These are phyloP conservation scores for Lactarius deliciosus DNA, from an alignment of 768 basidiomycete species.

Conservation along the genomic window DNA sequence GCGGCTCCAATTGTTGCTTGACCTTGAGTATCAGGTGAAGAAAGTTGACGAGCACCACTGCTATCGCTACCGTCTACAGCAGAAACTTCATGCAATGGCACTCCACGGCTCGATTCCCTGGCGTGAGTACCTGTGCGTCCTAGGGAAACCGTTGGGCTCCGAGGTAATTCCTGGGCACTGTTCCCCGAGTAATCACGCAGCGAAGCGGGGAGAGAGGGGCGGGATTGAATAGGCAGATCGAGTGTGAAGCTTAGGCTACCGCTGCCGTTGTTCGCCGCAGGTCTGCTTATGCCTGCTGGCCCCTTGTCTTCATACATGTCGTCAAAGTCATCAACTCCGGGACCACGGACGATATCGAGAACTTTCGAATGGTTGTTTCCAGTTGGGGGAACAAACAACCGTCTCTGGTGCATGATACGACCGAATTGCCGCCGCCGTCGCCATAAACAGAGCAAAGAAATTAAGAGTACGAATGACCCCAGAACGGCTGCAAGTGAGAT, in stretches of 20 bases:
- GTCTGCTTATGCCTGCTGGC: conserved; percentile 12
- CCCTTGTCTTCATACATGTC: conserved; percentile 24
- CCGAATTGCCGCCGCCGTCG: conserved; percentile 44
- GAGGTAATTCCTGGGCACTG: conserved; percentile 29
- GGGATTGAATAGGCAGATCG: conserved; percentile 29
- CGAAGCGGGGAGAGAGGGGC: conserved; percentile 21
- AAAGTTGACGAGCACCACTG: conserved; percentile 3
- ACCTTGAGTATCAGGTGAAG: conserved; percentile 15
- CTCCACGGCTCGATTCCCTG: conserved; percentile 27
- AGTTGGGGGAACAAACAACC: conserved; percentile 32
- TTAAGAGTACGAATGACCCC: conserved; percentile 46
- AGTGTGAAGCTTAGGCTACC: conserved; percentile 30
- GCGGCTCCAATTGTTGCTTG: conserved; percentile 2
- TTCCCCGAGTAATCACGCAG: conserved; percentile 26
- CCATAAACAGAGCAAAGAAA: conserved; percentile 48
- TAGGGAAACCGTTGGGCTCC: conserved; percentile 29
- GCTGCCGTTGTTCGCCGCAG: conserved; percentile 17
- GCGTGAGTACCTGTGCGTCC: conserved; percentile 23
- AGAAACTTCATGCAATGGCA: conserved; percentile 20
- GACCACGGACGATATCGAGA: conserved; percentile 27
- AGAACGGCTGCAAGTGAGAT: conserved; percentile 57
- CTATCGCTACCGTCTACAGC: conserved; percentile 15
- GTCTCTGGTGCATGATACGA: conserved; percentile 33
- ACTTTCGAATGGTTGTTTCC: conserved; percentile 25
- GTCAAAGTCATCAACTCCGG: conserved; percentile 18